Conservation (phyloP, 2,329 filamentous ascomycete species). For the Penicillium sp. region DNA sequence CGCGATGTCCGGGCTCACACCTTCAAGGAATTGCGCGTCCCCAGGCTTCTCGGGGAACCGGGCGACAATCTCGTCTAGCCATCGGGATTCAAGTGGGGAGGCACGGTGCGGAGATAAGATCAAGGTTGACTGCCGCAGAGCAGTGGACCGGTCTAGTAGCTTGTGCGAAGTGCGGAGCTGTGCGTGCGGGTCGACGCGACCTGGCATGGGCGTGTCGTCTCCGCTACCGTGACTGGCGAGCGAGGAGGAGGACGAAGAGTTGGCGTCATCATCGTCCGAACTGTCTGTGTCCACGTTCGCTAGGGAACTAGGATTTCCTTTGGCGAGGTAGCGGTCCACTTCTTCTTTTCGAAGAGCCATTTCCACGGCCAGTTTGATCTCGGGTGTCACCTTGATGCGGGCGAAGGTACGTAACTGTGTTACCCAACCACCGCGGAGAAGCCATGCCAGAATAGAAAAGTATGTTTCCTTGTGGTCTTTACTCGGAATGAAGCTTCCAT, state of each 20-base stretch:
- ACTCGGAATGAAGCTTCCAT: conserved; percentile 79
- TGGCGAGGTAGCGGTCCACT: conserved; percentile 44
- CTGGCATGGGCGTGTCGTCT: conserved; percentile 38
- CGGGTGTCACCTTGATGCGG: conserved; percentile 79
- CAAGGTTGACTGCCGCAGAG: conserved; percentile 57
- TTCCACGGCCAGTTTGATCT: conserved; percentile 79
- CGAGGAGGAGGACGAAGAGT: conserved; percentile 41
- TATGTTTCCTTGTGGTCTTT: conserved; percentile 86
- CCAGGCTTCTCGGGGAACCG: conserved; percentile 34
- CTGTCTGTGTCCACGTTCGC: conserved; percentile 16
- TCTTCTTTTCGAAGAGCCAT: conserved; percentile 68
- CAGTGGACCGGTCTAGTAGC: conserved; percentile 33
- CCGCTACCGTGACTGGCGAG: conserved; percentile 40
- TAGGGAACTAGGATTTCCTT: conserved; percentile 29
- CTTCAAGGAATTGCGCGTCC: conserved; percentile 4
- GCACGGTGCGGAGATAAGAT: conserved; percentile 78
- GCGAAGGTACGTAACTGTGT: conserved; percentile 90
- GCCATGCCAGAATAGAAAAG: conserved; percentile 88
- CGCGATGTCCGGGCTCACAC: conserved; percentile 17
- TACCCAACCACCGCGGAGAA: conserved; percentile 90
- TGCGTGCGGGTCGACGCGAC: conserved; percentile 25
- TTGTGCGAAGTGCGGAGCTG: conserved; percentile 34
- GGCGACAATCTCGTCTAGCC: conserved; percentile 52
- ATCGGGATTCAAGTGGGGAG: conserved; percentile 74
- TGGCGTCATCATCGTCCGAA: conserved; percentile 24